Percentiles rank a stretch among this genome's conserved stretches.
phyloP scores from a whole-genome alignment of 2,329 filamentous ascomycete species.

The Sporothrix schenckii region DNA sequence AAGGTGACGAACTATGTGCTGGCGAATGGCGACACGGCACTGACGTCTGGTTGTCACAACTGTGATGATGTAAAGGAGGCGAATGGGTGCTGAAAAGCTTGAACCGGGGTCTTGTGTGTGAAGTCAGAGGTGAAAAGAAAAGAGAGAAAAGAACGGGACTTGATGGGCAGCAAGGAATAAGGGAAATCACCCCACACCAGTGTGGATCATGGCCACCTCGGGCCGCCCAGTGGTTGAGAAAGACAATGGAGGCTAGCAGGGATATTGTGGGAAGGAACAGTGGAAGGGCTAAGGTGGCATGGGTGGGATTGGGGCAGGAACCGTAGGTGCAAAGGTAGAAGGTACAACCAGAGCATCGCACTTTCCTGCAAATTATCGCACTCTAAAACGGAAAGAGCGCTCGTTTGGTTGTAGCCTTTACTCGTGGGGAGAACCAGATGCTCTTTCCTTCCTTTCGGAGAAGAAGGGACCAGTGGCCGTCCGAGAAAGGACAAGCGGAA shows the following conservation, averaged over 20 bases:
- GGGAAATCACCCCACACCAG: neutral
- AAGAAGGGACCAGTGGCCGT: constrained; percentile 10
- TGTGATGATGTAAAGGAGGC: constrained; percentile 1
- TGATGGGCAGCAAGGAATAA: neutral
- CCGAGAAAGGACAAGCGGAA: constrained; percentile 13
- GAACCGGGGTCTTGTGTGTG: neutral
- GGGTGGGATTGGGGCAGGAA: constrained; percentile 20
- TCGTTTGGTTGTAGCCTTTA: neutral
- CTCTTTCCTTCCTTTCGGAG: neutral
- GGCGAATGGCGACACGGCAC: constrained; percentile 14
- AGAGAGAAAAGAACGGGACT: neutral
- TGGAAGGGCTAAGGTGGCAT: constrained; percentile 7
- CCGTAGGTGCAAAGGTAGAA: neutral
- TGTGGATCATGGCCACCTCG: constrained; percentile 18
- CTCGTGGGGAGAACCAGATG: neutral
- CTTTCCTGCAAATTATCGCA: neutral
- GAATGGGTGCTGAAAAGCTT: neutral
- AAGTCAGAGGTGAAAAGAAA: constrained; percentile 2
- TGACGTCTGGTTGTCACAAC: neutral
- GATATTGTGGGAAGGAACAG: neutral
- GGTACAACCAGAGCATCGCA: neutral
- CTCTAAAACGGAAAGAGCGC: neutral
- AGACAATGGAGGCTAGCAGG: constrained; percentile 16
- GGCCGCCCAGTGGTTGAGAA: constrained; percentile 27
- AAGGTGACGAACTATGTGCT: neutral